Evolutionary conservation across 306 rosid genomes (phyloP).

Genomic region (Sicyos baderoa): DNA sequence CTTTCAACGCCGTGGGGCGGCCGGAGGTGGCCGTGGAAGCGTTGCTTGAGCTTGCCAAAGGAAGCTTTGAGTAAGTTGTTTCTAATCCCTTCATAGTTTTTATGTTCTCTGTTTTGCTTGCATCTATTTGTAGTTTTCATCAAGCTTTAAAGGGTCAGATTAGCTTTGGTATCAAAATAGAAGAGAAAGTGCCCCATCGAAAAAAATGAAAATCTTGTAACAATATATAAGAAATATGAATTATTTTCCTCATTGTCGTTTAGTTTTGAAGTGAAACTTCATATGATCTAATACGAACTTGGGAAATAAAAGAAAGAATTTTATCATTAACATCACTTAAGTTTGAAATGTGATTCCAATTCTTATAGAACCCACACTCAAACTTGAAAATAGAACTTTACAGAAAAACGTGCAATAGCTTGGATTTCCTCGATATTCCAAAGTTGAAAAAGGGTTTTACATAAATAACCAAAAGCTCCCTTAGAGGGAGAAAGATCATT

Average conservation of each 20-base stretch:
- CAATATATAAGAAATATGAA: no score
- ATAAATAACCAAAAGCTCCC: constrained; percentile 2
- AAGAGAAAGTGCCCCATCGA: no score
- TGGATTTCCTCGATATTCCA: constrained; percentile 13
- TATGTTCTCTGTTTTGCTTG: neutral
- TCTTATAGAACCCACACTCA: neutral
- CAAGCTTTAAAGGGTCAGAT: no score
- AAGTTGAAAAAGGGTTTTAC: neutral
- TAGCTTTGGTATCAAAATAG: no score
- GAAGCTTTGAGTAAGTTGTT: constrained; percentile 61
- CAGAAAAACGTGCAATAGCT: neutral
- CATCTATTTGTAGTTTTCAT: no score
- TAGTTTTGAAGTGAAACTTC: no score
- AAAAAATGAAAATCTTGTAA: no score
- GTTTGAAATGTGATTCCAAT: no score
- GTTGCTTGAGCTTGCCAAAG: constrained; percentile 60
- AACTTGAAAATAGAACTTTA: constrained; percentile 7
- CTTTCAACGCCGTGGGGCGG: constrained; percentile 32
- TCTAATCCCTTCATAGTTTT: neutral
- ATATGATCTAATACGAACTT: no score
- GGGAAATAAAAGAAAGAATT: no score
- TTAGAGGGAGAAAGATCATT: neutral
- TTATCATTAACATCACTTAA: no score
- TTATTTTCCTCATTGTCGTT: no score
- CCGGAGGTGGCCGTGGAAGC: constrained; percentile 45